phyloP scores from a whole-genome alignment of 768 basidiomycete species.

The Pleurotus giganteus region DNA sequence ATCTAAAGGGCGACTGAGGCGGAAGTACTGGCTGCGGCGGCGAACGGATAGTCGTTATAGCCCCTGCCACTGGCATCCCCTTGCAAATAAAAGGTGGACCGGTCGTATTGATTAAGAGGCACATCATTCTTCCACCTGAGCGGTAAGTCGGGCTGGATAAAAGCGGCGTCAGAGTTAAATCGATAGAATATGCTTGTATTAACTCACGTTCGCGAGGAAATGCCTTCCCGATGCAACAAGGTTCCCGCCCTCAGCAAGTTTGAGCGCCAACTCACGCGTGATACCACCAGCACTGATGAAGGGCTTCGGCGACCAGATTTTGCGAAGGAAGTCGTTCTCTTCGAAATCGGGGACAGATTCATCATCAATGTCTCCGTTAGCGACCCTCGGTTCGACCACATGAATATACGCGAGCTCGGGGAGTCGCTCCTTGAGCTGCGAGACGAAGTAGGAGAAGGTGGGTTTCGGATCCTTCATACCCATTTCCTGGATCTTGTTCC shows the following conservation, averaged over 20 bases:
- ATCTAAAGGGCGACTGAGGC: no score
- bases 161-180: background rate
- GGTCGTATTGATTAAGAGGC: background rate
- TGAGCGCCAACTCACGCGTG: slow-evolving; percentile 21
- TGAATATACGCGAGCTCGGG: slow-evolving; percentile 54
- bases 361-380: slow-evolving; percentile 10
- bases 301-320: slow-evolving; percentile 39
- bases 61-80: background rate
- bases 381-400: slow-evolving; percentile 36
- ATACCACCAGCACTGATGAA: slow-evolving; percentile 45
- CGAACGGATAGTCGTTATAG: background rate
- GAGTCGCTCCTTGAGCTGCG: slow-evolving; percentile 32
- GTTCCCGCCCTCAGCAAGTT: slow-evolving; percentile 26
- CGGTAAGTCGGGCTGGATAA: background rate
- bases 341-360: slow-evolving; percentile 11
- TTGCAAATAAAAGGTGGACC: background rate
- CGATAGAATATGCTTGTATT: background rate
- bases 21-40: no score
- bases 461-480: slow-evolving; percentile 52
- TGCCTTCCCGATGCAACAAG: slow-evolving; percentile 35
- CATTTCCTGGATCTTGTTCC: slow-evolving; percentile 49
- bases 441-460: slow-evolving; percentile 48
- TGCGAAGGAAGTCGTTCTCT: slow-evolving; percentile 41
- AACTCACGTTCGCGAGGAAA: slow-evolving; percentile 37
- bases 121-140: background rate